Conservation (phyloP, 2,329 filamentous ascomycete species). For the Epichloe bromicola region DNA sequence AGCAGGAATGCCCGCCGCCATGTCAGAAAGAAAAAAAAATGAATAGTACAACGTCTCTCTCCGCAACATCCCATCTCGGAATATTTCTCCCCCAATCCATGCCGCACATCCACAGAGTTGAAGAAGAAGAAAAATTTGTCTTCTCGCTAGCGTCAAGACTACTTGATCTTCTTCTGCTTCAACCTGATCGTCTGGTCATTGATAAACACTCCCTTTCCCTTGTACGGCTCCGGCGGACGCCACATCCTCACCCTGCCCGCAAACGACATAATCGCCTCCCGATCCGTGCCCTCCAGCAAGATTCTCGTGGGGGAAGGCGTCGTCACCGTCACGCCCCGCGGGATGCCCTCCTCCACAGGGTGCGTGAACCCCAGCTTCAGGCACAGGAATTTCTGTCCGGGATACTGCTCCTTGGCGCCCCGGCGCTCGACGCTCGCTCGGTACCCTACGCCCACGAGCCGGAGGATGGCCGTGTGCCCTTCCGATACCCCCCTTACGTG, state of each 20-base stretch:
- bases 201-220: slow-evolving; percentile 98
- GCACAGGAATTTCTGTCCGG: slow-evolving; percentile 77
- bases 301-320: slow-evolving; percentile 86
- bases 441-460: slow-evolving; percentile 91
- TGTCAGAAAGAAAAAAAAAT: no score
- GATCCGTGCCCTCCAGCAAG: slow-evolving; percentile 75
- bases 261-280: slow-evolving; percentile 79
- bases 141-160: slow-evolving; percentile 18
- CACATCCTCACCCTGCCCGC: slow-evolving; percentile 79
- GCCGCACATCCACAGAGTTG: not conserved
- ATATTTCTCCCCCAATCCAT: no score
- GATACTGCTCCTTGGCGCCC: slow-evolving; percentile 61
- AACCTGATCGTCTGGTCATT: slow-evolving; percentile 96
- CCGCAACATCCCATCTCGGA: no score
- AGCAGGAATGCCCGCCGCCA: no score
- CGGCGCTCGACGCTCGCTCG: slow-evolving; percentile 72
- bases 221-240: slow-evolving; percentile 92
- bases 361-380: slow-evolving; percentile 96
- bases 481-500: slow-evolving; percentile 90
- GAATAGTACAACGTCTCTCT: not conserved
- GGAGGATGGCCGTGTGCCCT: slow-evolving; percentile 85
- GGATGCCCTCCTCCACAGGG: slow-evolving; percentile 80
- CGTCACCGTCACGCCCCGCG: slow-evolving; percentile 70
- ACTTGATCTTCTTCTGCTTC: slow-evolving; percentile 97
- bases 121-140: no score